These are phyloP conservation scores for Taiozyma onychis DNA, from an alignment of 1,139 yeast genomes.

Conservation along the genomic window DNA sequence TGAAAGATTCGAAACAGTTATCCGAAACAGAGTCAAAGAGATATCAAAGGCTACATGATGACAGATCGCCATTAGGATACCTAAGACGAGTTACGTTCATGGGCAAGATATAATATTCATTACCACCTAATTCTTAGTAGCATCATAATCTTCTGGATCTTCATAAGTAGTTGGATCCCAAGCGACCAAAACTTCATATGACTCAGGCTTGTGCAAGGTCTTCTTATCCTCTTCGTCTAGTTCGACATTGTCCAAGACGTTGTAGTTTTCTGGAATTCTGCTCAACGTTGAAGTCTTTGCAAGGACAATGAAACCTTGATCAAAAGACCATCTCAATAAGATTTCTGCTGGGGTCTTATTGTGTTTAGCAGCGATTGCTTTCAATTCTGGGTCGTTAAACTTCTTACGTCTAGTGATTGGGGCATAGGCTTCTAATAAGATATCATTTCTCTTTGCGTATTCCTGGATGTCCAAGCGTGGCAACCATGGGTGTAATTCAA, in stretches of 20 bases:
- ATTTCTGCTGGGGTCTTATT: conserved; percentile 36
- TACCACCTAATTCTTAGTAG: background rate
- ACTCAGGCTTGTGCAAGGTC: conserved; percentile 16
- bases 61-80: conserved; percentile 5
- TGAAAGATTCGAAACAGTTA: conserved; percentile 5
- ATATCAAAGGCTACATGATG: conserved; percentile 2
- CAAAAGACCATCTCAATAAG: conserved; percentile 36
- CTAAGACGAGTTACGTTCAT: conserved; percentile 5
- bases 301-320: conserved; percentile 56
- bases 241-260: conserved; percentile 27
- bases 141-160: background rate
- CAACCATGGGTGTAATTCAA: conserved; percentile 48
- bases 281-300: conserved; percentile 57
- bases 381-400: conserved; percentile 43
- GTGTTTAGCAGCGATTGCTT: conserved; percentile 33
- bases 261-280: conserved; percentile 42
- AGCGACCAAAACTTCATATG: conserved; percentile 4
- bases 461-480: conserved; percentile 34
- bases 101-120: background rate
- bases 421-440: conserved; percentile 47
- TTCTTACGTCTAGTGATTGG: conserved; percentile 47
- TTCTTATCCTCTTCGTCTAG: conserved; percentile 22
- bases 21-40: background rate
- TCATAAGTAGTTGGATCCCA: conserved; percentile 15
- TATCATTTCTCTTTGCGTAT: conserved; percentile 35